These are phyloP conservation scores for Gigaspora rosea DNA, from an alignment of 192 early-diverging fungal species.

Conservation along the genomic window DNA sequence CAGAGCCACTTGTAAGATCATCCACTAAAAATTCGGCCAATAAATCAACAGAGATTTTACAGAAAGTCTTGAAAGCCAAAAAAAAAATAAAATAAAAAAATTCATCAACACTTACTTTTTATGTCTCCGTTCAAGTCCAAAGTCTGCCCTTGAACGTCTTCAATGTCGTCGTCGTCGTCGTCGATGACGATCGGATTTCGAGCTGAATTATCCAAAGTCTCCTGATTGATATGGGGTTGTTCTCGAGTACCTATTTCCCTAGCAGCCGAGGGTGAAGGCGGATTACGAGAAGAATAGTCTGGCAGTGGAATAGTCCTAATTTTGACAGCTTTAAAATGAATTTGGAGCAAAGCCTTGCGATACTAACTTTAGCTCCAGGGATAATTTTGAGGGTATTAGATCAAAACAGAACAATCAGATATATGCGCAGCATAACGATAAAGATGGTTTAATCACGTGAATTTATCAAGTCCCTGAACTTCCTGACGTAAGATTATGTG, in stretches of 20 bases:
- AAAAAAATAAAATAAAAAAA: no score
- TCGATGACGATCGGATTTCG: conserved; percentile 32
- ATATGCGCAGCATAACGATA: no score
- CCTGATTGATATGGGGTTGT: not conserved
- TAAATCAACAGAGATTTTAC: not conserved
- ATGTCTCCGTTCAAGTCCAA: conserved; percentile 24
- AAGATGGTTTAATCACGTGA: no score
- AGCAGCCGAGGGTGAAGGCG: not conserved
- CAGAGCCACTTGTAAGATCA: conserved; percentile 60
- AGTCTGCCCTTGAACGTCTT: conserved; percentile 13
- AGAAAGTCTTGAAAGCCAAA: no score
- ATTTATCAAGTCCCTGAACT: no score
- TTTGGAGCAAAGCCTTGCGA: no score
- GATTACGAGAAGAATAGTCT: not conserved
- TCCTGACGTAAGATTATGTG: no score
- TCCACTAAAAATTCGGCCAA: conserved; percentile 41
- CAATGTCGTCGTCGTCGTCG: conserved; percentile 20
- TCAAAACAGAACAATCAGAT: no score
- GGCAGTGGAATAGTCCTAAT: not conserved
- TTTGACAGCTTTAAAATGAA: no score
- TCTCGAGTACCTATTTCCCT: not conserved
- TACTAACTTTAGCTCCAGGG: no score
- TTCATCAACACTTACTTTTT: conserved; percentile 4
- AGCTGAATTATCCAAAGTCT: conserved; percentile 22
- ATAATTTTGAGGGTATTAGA: no score